Conservation (phyloP, 306 rosid genomes). For the Pachyrhizus erosus region DNA sequence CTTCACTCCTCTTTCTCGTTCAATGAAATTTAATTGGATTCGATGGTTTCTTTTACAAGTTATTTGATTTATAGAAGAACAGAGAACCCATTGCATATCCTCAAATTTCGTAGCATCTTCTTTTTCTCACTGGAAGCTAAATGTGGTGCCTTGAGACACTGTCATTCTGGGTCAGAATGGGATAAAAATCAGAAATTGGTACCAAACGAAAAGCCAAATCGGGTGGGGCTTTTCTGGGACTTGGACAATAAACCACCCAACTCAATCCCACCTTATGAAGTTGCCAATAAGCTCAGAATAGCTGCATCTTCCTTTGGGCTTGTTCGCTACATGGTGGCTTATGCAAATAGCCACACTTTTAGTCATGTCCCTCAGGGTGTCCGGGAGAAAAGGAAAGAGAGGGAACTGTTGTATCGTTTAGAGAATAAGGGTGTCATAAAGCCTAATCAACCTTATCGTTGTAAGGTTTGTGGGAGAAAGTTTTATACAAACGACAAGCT, state of each 20-base stretch:
- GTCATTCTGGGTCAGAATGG: constrained; percentile 42
- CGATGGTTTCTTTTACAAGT: background rate
- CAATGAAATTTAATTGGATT: constrained; percentile 17
- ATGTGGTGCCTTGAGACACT: constrained; percentile 29
- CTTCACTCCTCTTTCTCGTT: background rate
- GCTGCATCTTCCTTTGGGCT: constrained; percentile 75
- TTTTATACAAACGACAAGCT: constrained; percentile 74
- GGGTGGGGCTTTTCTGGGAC: constrained; percentile 89
- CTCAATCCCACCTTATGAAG: constrained; percentile 68
- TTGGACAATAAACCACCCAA: constrained; percentile 85
- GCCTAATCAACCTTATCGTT: constrained; percentile 58
- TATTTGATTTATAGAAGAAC: constrained; percentile 19
- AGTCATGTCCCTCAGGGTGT: constrained; percentile 61
- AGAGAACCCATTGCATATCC: constrained; percentile 28
- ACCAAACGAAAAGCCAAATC: constrained; percentile 39
- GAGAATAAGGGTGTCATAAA: constrained; percentile 68
- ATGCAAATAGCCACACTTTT: constrained; percentile 65
- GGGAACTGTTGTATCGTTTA: constrained; percentile 52
- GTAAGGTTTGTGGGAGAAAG: constrained; percentile 82
- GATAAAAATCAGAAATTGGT: constrained; percentile 19
- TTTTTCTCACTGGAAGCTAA: constrained; percentile 15
- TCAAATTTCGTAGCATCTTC: constrained; percentile 45
- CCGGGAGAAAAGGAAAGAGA: constrained; percentile 59
- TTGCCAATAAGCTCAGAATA: constrained; percentile 70
- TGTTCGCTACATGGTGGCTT: constrained; percentile 73